Base-by-base conservation (phyloP, 768 basidiomycete species). In the Russula olivacea region DNA sequence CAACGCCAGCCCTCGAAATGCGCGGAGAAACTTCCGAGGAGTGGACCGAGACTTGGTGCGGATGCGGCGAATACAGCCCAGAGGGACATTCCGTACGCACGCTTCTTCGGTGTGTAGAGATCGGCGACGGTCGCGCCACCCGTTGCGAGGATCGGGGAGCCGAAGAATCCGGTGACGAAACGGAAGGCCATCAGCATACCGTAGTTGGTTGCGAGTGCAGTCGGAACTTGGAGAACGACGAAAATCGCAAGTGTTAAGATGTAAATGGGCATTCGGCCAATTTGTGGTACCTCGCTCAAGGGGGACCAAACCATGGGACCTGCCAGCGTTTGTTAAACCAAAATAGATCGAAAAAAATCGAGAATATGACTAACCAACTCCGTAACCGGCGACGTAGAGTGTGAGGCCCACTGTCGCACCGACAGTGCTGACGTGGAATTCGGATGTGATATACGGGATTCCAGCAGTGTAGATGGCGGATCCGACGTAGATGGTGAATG, bases 401-500 rank as follows among this genome's bases (percentile, higher is more conserved):
- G 68, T 74, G 68, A 65, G 67, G 2, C 75, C 75, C 1, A 75
- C 68, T 8, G 73, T 72, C 5, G 71, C 73, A 0, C 70, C 68
- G n/a, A 71, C 71, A 10, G 55, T 59, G 43, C 72, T 72, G 12
- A 74, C 69, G 34, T 71, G 66, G 66, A 73, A 75, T 2, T 73
- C 66, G 1, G 64, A 23, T 41, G 72, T 56, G 19, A 76, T 55
- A 8, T 62, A 68, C 2, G 70, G 68, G 21, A 74, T 72, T 7
- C 71, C 71, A 17, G 74, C 67, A 1, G 72, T 71, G 61, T 73
- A 75, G 49, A 76, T 74, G 19, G 71, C 71, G 11, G 74, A 73
- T 56, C 74, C 75, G 61, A 76, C 71, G 66, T 75, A 76, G 30
- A 75, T 69, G 52, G 69, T 67, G 59, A 74, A 72, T 1, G 74